phyloP scores from a whole-genome alignment of 2,329 filamentous ascomycete species.

The Teratosphaeria epicoccoides region DNA sequence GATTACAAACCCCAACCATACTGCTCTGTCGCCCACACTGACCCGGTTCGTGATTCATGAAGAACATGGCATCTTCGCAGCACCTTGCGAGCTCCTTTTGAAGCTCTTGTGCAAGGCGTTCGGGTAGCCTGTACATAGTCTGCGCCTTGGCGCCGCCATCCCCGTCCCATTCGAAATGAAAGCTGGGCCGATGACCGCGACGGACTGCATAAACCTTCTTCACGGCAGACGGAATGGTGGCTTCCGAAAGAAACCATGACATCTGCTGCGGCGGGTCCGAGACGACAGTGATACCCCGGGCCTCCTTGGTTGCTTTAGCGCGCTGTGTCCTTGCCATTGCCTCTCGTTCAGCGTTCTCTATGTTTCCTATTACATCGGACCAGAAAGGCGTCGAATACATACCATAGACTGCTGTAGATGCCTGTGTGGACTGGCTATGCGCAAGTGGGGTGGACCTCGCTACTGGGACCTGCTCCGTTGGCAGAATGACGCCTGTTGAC shows the following conservation, averaged over 20 bases:
- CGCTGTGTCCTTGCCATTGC: not conserved
- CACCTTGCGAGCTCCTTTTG: not conserved
- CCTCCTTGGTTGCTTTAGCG: not conserved
- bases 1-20: not conserved
- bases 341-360: not conserved
- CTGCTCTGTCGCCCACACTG: not conserved
- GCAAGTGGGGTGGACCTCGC: not conserved
- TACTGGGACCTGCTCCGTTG: not conserved
- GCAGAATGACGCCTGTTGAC: not conserved
- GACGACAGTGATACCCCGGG: not conserved
- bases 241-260: not conserved
- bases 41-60: not conserved
- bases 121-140: not conserved
- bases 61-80: not conserved
- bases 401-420: not conserved
- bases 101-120: not conserved
- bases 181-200: constrained; percentile 1
- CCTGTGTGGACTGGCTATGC: not conserved
- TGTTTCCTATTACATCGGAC: not conserved
- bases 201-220: constrained; percentile 3
- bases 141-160: not conserved
- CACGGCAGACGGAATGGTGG: not conserved
- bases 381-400: not conserved
- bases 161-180: not conserved
- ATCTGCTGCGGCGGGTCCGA: not conserved